phyloP scores from a whole-genome alignment of 148 eudicot species.

The Linanthus parryae region DNA sequence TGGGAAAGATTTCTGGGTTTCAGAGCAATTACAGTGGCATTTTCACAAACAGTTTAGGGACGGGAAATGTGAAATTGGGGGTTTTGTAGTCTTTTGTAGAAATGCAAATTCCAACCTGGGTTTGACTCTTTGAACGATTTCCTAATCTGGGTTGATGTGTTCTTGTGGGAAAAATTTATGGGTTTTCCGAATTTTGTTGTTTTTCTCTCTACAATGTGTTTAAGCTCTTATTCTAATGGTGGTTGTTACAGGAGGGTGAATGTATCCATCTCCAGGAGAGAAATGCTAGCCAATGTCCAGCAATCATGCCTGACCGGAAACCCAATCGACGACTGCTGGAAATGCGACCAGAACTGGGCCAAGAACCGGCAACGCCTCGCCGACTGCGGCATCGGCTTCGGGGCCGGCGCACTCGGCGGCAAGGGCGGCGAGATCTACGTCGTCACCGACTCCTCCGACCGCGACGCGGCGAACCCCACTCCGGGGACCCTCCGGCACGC shows the following conservation, averaged over 20 bases:
- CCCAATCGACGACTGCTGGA: conserved; percentile 27
- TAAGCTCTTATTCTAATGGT: neutral
- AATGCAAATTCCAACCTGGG: too few relatives aligned
- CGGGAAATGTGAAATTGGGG: too few relatives aligned
- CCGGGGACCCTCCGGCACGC: conserved; percentile 29
- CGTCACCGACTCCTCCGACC: conserved; percentile 27
- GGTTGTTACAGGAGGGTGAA: neutral
- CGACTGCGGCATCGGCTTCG: conserved; percentile 21
- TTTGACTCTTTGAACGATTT: neutral
- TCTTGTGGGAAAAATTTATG: too few relatives aligned
- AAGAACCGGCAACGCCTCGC: conserved; percentile 21
- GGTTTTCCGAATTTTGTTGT: neutral
- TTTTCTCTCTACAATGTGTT: neutral
- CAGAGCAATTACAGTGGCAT: too few relatives aligned
- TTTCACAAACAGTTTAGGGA: too few relatives aligned
- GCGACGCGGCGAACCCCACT: conserved; percentile 16
- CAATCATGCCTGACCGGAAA: conserved; percentile 17
- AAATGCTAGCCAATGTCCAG: neutral
- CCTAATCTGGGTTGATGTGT: neutral
- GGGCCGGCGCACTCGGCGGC: conserved; percentile 21
- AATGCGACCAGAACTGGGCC: conserved; percentile 20
- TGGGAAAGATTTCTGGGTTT: too few relatives aligned
- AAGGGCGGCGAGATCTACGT: conserved; percentile 18
- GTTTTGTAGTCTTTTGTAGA: neutral
- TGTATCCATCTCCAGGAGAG: conserved; percentile 8